phyloP scores from a whole-genome alignment of 495 filamentous ascomycete genomes.

The Penicillium taxi region DNA sequence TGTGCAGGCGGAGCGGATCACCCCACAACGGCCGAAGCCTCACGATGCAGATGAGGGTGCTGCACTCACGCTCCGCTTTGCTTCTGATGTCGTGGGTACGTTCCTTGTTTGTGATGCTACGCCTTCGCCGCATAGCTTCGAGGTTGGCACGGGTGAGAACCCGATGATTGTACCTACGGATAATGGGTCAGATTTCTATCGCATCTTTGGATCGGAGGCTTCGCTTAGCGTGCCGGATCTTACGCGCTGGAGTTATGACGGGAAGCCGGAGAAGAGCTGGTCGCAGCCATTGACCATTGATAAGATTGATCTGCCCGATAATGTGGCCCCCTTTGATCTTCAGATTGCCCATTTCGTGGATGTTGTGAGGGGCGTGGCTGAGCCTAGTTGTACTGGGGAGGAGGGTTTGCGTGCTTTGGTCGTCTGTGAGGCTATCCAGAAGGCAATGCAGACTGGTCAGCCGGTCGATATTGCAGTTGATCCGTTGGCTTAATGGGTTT shows the following conservation, averaged over 20 bases:
- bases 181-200: conserved; percentile 41
- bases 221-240: conserved; percentile 51
- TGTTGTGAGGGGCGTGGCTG: conserved; percentile 37
- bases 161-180: conserved; percentile 37
- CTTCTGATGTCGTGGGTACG: conserved; percentile 49
- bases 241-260: conserved; percentile 45
- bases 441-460: conserved; percentile 30
- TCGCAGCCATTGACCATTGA: conserved; percentile 21
- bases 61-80: conserved; percentile 47
- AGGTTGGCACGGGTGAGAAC: conserved; percentile 52
- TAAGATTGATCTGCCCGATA: conserved; percentile 28
- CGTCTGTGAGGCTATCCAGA: conserved; percentile 37
- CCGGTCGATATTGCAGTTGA: conserved; percentile 29
- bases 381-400: conserved; percentile 40
- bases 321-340: conserved; percentile 43
- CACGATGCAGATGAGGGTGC: conserved; percentile 51
- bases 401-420: conserved; percentile 37
- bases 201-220: conserved; percentile 48
- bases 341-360: conserved; percentile 51
- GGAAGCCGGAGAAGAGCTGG: conserved; percentile 26
- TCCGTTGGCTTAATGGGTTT: conserved; percentile 5
- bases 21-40: conserved; percentile 26
- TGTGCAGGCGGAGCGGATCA: conserved; percentile 43
- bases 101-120: conserved; percentile 49
- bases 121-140: conserved; percentile 47